Base-by-base conservation (phyloP, 2,329 filamentous ascomycete genomes). In the Colletotrichum tropicale region DNA sequence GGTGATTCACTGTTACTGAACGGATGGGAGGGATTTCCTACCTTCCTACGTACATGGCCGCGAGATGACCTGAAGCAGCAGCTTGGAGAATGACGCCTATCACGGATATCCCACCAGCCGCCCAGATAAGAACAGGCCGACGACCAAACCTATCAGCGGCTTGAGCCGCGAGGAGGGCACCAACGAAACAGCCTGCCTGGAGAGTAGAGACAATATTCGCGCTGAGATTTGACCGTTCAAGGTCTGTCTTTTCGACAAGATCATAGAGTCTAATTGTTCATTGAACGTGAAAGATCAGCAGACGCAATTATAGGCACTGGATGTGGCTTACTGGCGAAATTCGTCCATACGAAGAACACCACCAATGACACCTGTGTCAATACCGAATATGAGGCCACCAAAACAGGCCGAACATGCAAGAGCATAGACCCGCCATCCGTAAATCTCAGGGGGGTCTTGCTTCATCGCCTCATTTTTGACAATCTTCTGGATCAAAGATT, bases 1-100 rank as follows among this genome's bases (percentile, higher is more conserved):
- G 24, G 4, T 43, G 8, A 10, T 43, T n/a, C 36, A 43, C 36
- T 43, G 16, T 43, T 6, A 3, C 36, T 5, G 16, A 43, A 21
- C 6, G 5, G 38, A 48, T 48, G 38, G 5, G 18, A 48, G 38
- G 38, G n/a, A 8, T 4, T 21, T 13, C 62, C 16, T 38, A 68
- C 71, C 91, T 88, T 2, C 90, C 90, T 9, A 89, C 86, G 3
- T 92, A 86, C 66, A 92, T 89, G 87, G 91, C 90, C 15, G 85
- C 84, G 24, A 91, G 83, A 66, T 89, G 87, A 8, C 78, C 76
- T 84, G 66, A 70, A 85, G 48, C 89, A 88, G 71, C 71, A 38
- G 71, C 83, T 32, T 74, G 71, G 26, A 74, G 71, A 38, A 87
- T 83, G 2, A 88, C 88, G 5, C 90, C 91, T 7, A 91, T 68